These are phyloP conservation scores for Fusarium coicis DNA, from an alignment of 2,329 filamentous ascomycete species.

Conservation along the genomic window DNA sequence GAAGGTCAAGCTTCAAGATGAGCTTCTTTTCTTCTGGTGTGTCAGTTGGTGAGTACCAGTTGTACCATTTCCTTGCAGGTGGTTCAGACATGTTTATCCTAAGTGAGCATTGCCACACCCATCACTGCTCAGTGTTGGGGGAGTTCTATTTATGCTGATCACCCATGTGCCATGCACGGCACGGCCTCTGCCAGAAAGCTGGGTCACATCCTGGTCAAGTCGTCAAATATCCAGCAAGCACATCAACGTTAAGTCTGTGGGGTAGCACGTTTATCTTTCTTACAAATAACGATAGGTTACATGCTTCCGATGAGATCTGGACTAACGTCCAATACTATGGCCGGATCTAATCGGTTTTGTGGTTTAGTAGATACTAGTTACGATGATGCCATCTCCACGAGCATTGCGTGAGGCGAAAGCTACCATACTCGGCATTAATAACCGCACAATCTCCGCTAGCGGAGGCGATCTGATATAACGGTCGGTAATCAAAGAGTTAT, in stretches of 20 bases:
- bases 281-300: background rate
- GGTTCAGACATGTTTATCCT: background rate
- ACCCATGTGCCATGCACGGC: fast-evolving
- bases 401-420: background rate
- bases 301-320: background rate
- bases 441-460: background rate
- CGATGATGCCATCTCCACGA: background rate
- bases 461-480: background rate
- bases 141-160: background rate
- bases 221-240: background rate
- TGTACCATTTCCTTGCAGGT: background rate
- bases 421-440: background rate
- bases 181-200: background rate
- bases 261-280: background rate
- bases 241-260: background rate
- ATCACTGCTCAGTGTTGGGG: background rate
- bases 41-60: background rate
- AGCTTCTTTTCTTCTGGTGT: background rate
- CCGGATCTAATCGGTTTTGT: background rate
- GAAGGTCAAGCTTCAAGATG: background rate
- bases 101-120: too few species aligned
- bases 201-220: background rate
- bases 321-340: background rate
- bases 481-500: fast-evolving
- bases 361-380: background rate